phyloP scores from a whole-genome alignment of 495 filamentous ascomycete genomes.

The Penicillium coprophilum region DNA sequence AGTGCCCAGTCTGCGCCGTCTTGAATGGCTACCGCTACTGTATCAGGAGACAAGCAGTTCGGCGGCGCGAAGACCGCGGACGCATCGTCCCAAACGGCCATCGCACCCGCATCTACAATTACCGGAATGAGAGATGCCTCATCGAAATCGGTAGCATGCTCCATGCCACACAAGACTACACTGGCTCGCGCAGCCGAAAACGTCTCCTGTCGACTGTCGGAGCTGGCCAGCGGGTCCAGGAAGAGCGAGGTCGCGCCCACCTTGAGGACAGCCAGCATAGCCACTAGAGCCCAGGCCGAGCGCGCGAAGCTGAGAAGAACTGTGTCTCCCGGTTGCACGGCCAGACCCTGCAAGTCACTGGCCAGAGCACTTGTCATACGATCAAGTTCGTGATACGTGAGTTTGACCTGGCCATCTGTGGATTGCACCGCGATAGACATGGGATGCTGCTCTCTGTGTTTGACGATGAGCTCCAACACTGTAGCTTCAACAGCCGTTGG shows the following conservation, averaged over 20 bases:
- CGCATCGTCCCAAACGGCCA: too few relatives aligned
- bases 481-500: too few relatives aligned
- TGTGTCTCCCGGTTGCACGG: slow-evolving; percentile 3
- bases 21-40: slow-evolving; percentile 1
- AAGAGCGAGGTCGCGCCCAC: neutral
- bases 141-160: too few relatives aligned
- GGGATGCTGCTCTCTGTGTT: neutral
- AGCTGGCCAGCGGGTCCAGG: too few relatives aligned
- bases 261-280: slow-evolving; percentile 2
- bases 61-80: neutral
- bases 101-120: too few relatives aligned
- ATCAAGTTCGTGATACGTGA: too few relatives aligned
- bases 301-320: slow-evolving; percentile 3
- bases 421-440: too few relatives aligned
- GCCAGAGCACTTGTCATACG: neutral
- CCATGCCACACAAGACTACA: neutral
- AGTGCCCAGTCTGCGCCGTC: slow-evolving; percentile 5
- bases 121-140: too few relatives aligned
- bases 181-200: too few relatives aligned
- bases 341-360: neutral
- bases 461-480: neutral
- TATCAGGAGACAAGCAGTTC: neutral
- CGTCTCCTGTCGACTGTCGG: too few relatives aligned
- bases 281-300: slow-evolving; percentile 2
- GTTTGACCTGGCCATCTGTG: too few relatives aligned